Percentiles rank a stretch among this genome's conserved stretches.
phyloP scores from a whole-genome alignment of 2,329 filamentous ascomycete species.

The Hymenoscyphus scutula region DNA sequence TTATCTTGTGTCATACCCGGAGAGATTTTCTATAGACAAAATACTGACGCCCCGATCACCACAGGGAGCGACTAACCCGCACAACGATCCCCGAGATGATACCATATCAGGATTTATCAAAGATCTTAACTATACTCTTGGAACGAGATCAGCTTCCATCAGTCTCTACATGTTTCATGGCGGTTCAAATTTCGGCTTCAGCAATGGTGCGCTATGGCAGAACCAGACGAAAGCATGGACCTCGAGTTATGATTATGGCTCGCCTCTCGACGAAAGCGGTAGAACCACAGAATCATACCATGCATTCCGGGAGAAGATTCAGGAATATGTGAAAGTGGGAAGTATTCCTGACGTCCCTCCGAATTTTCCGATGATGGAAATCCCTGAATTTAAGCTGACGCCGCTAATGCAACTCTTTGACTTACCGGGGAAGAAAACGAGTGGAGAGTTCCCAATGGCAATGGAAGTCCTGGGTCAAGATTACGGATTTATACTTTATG shows the following conservation, averaged over 20 bases:
- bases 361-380: slow-evolving; percentile 35
- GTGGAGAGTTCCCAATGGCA: slow-evolving; percentile 36
- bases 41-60: no score
- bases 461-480: slow-evolving; percentile 48
- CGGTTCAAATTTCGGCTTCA: slow-evolving; percentile 50
- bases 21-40: no score
- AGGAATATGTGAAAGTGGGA: slow-evolving; percentile 37
- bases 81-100: slow-evolving; percentile 37
- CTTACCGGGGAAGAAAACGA: slow-evolving; percentile 30
- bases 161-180: slow-evolving; percentile 54
- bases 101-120: slow-evolving; percentile 31
- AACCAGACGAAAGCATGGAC: slow-evolving; percentile 43
- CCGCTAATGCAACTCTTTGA: slow-evolving; percentile 43
- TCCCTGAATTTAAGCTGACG: slow-evolving; percentile 40
- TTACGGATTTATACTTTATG: slow-evolving; percentile 46
- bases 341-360: slow-evolving; percentile 39
- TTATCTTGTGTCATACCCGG: no score
- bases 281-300: slow-evolving; percentile 45
- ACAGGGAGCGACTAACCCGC: slow-evolving; percentile 38
- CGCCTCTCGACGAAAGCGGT: slow-evolving; percentile 50
- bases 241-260: slow-evolving; percentile 50
- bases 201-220: slow-evolving; percentile 46
- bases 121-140: slow-evolving; percentile 41
- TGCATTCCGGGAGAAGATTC: slow-evolving; percentile 41
- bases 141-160: slow-evolving; percentile 41